Percentiles rank a stretch among this genome's conserved stretches.
phyloP scores from a whole-genome alignment of 148 eudicot species.

The Chenopodium berlandieri region DNA sequence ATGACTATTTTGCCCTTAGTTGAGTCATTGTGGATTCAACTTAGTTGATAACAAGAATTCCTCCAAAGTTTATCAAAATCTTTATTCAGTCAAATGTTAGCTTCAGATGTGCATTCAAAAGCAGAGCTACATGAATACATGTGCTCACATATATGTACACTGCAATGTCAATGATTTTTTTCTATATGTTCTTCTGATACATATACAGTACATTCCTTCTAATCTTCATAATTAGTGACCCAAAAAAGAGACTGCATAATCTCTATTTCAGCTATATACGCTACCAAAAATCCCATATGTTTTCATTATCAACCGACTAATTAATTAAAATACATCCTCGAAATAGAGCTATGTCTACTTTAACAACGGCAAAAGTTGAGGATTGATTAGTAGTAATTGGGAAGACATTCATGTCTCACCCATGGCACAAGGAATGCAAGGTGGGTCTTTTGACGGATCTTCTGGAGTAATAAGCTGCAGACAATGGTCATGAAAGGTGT shows the following conservation, averaged over 20 bases:
- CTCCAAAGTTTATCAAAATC: not conserved
- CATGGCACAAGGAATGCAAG: conserved; percentile 79
- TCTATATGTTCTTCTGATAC: not conserved
- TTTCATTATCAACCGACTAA: not conserved
- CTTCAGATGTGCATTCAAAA: not conserved
- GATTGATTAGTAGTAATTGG: not conserved
- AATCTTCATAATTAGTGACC: not conserved
- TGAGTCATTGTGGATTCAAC: too few species aligned
- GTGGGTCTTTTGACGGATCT: conserved; percentile 52
- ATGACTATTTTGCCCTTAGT: too few species aligned
- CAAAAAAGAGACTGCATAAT: conserved; percentile 17
- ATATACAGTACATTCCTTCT: conserved; percentile 16
- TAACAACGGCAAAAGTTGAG: conserved; percentile 12
- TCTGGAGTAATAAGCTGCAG: conserved; percentile 54
- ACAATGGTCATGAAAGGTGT: conserved; percentile 67
- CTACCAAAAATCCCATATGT: not conserved
- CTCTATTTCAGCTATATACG: conserved; percentile 9
- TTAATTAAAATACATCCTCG: not conserved
- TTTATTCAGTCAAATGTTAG: not conserved
- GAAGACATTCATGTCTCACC: conserved; percentile 36
- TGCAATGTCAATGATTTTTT: not conserved
- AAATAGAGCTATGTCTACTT: not conserved
- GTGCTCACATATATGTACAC: not conserved
- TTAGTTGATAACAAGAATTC: too few species aligned
- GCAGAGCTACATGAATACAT: not conserved